phyloP scores from a whole-genome alignment of 768 basidiomycete species.

The Lentinula boryana region DNA sequence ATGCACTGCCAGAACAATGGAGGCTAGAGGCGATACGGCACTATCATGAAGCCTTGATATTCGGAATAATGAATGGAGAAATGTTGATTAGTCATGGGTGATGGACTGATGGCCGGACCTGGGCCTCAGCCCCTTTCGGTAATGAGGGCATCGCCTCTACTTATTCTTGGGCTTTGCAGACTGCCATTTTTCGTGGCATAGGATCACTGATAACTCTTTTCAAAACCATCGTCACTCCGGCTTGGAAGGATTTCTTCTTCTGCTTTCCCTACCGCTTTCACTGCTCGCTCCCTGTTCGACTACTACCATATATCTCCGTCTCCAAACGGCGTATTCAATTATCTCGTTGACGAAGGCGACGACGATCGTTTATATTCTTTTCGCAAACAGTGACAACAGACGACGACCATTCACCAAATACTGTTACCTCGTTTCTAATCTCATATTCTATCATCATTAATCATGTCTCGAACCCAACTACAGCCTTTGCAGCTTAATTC shows the following conservation, averaged over 20 bases:
- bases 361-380: not conserved
- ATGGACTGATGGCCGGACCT: not conserved
- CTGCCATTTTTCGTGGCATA: not conserved
- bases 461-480: conserved; percentile 5
- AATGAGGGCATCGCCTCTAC: not conserved
- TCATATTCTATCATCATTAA: not conserved
- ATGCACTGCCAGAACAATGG: not conserved
- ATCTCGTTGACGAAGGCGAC: not conserved
- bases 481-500: conserved; percentile 3
- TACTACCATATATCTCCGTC: not conserved
- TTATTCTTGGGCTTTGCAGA: not conserved
- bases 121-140: not conserved
- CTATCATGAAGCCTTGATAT: not conserved
- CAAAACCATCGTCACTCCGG: not conserved
- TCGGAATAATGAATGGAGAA: not conserved
- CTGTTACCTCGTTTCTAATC: not conserved
- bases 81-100: not conserved
- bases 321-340: not conserved
- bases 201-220: conserved; percentile 2
- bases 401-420: not conserved
- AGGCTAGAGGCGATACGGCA: not conserved
- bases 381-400: not conserved
- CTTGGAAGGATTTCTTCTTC: not conserved
- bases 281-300: not conserved
- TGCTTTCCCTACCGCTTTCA: not conserved